These are phyloP conservation scores for Paecilomyces sp. DNA, from an alignment of 2,329 filamentous ascomycete genomes.

Conservation along the genomic window DNA sequence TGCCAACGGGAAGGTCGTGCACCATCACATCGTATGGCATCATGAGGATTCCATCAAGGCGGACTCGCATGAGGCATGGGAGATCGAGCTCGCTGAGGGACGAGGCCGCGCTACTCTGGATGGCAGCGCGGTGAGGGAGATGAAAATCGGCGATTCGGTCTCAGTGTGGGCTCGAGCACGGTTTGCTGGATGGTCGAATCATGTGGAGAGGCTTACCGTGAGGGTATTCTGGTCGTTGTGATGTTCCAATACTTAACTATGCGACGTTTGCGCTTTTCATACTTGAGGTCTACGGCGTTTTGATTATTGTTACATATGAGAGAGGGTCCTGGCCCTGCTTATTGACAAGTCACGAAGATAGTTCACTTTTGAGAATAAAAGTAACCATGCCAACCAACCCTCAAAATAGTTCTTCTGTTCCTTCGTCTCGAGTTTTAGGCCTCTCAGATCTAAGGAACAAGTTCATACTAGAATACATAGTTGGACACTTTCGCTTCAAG, in stretches of 20 bases:
- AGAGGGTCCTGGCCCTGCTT: too few species aligned
- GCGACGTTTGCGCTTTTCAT: too few species aligned
- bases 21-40: slow-evolving; percentile 27
- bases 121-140: slow-evolving; percentile 24
- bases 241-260: background rate
- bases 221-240: slow-evolving; percentile 32
- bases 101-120: slow-evolving; percentile 28
- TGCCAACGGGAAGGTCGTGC: slow-evolving; percentile 11
- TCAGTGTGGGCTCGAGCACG: slow-evolving; percentile 30
- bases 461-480: too few species aligned
- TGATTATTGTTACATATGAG: too few species aligned
- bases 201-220: slow-evolving; percentile 22
- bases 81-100: slow-evolving; percentile 22
- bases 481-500: too few species aligned
- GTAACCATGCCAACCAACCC: too few species aligned
- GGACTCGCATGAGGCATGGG: slow-evolving; percentile 24
- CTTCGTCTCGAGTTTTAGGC: too few species aligned
- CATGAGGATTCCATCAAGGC: slow-evolving; percentile 21
- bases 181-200: slow-evolving; percentile 29
- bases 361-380: too few species aligned
- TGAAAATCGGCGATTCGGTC: slow-evolving; percentile 31
- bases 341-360: too few species aligned
- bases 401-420: too few species aligned
- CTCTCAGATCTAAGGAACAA: too few species aligned
- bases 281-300: too few species aligned